These are phyloP conservation scores for Cenchrus fungigraminus DNA, from an alignment of 176 grass and related monocot genomes.

Conservation along the genomic window DNA sequence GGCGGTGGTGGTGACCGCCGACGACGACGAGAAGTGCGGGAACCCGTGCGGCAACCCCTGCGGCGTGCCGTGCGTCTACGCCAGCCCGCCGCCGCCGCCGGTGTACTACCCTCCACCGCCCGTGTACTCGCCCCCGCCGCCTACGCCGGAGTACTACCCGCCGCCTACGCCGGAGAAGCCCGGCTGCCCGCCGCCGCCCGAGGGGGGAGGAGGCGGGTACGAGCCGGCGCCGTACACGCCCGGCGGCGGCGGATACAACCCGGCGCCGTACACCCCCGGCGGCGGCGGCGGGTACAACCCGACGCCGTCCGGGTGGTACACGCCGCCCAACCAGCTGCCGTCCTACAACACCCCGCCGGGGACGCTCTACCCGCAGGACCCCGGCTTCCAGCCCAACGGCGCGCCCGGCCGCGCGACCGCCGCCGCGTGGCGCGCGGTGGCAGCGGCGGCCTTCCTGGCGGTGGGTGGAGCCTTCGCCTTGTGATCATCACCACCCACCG, in stretches of 20 bases:
- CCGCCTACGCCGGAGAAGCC: conserved; percentile 32
- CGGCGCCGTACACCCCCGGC: conserved; percentile 32
- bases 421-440: conserved; percentile 4
- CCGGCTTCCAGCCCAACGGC: conserved; percentile 53
- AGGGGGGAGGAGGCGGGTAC: conserved; percentile 25
- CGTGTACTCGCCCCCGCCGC: conserved; percentile 45
- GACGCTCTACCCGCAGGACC: conserved; percentile 67
- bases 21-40: conserved; percentile 53
- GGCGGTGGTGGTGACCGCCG: not conserved
- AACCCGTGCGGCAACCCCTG: conserved; percentile 57
- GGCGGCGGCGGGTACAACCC: conserved; percentile 34
- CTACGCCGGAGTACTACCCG: conserved; percentile 32
- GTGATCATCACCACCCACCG: conserved; percentile 34
- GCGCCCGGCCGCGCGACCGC: not conserved
- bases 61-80: conserved; percentile 51
- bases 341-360: conserved; percentile 58
- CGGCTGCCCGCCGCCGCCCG: conserved; percentile 59
- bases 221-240: conserved; percentile 48
- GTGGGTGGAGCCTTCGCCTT: conserved; percentile 36
- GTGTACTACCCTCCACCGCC: conserved; percentile 47
- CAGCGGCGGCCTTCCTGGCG: not conserved
- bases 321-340: conserved; percentile 52
- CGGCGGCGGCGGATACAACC: not conserved
- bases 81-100: conserved; percentile 66
- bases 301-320: conserved; percentile 48